Conservation (phyloP, 352 stramenopile genomes). For the Aphanomyces astaci region DNA sequence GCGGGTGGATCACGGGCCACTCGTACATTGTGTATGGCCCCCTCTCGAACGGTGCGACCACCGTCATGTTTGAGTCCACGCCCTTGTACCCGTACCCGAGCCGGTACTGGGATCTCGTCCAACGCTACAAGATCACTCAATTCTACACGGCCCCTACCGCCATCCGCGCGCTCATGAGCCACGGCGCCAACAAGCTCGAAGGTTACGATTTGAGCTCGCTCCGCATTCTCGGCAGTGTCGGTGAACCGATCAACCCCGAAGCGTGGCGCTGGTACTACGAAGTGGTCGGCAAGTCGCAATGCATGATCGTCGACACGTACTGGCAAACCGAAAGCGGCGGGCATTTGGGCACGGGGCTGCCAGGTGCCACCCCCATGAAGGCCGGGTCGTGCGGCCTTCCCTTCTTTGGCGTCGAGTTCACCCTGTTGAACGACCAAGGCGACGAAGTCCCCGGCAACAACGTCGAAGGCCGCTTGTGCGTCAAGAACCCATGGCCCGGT, state of each 20-base stretch:
- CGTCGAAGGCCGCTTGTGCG: conserved; percentile 92
- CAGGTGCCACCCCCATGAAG: conserved; percentile 83
- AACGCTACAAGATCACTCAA: conserved; percentile 95
- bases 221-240: conserved; percentile 94
- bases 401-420: conserved; percentile 94
- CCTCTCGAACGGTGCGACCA: conserved; percentile 94
- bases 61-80: conserved; percentile 97
- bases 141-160: conserved; percentile 93
- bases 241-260: conserved; percentile 98
- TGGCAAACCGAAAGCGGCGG: conserved; percentile 97
- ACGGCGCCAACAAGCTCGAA: conserved; percentile 86
- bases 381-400: conserved; percentile 92
- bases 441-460: conserved; percentile 79
- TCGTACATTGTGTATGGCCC: conserved; percentile 97
- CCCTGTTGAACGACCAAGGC: conserved; percentile 75
- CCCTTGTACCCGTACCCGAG: conserved; percentile 94
- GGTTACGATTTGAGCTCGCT: conserved; percentile 93
- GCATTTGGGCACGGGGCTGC: conserved; percentile 90
- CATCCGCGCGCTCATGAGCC: conserved; percentile 97
- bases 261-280: conserved; percentile 93
- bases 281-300: conserved; percentile 74
- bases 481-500: conserved; percentile 92
- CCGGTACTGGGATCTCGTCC: conserved; percentile 95
- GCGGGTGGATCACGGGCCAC: conserved; percentile 96
- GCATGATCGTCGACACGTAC: conserved; percentile 94